phyloP scores from a whole-genome alignment of 2,329 filamentous ascomycete genomes.

The Botrytis deweyae region DNA sequence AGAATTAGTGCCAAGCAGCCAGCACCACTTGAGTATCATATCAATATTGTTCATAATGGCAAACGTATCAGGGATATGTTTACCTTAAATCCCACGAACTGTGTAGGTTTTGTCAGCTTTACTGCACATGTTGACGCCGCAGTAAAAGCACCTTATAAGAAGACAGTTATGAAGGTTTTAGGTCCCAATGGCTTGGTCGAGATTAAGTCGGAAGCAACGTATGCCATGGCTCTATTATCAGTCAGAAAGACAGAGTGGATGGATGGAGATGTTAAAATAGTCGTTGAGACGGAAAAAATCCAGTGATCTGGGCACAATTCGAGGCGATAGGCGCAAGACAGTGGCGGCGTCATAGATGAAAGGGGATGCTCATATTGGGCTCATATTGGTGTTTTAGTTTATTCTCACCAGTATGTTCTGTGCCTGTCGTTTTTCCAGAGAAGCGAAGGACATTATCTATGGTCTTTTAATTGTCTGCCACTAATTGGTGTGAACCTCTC shows the following conservation, averaged over 20 bases:
- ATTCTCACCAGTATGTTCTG: neutral
- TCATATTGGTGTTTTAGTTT: neutral
- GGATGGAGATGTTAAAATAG: constrained; percentile 36
- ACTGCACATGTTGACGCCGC: constrained; percentile 31
- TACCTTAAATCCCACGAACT: constrained; percentile 27
- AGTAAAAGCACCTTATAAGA: constrained; percentile 26
- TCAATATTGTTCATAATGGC: constrained; percentile 34
- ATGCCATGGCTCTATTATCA: constrained; percentile 27
- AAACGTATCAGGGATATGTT: constrained; percentile 29
- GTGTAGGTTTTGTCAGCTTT: constrained; percentile 34
- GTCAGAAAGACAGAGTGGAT: constrained; percentile 36
- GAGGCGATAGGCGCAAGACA: neutral
- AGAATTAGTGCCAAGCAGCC: neutral
- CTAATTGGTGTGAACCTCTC: constrained; percentile 9
- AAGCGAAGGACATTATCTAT: neutral
- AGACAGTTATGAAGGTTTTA: constrained; percentile 31
- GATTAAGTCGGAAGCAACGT: constrained; percentile 32
- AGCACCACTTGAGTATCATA: constrained; percentile 26
- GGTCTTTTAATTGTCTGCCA: constrained; percentile 15
- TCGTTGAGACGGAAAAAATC: constrained; percentile 29
- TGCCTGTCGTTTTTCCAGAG: neutral
- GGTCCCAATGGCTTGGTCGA: constrained; percentile 30
- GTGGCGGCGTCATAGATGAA: neutral
- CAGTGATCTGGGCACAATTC: neutral
- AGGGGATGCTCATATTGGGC: neutral